Evolutionary conservation across 2,329 filamentous ascomycete species (phyloP), one percentile per base, ranked within the genome.

Genomic region (Colletotrichum costaricense): DNA sequence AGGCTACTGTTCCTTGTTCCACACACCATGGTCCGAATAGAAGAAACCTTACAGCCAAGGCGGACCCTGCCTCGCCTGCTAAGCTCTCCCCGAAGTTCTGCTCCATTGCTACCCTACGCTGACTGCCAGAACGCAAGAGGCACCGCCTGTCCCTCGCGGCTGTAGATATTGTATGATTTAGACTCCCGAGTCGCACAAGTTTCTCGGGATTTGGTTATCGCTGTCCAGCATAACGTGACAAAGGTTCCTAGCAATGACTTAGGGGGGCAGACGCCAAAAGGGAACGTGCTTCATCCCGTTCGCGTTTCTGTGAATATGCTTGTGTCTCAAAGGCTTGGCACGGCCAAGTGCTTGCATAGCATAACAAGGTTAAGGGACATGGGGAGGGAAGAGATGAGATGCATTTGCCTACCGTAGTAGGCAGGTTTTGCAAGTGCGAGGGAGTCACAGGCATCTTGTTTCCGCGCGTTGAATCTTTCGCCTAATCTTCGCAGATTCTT

Each of bases 131-230:
- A 58, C 69, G 58, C 52, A 33, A 54, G 52, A 33, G 42, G 42
- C 65, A 62, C 26, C 12, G 14, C 11, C 4, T 67, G 63, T 38
- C 58, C 16, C 33, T 14, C 28, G 38, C 58, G 52, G 54, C 35
- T 55, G 38, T 33, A 38, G n/a, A 55, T 22, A 12, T 72, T 54
- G n/a, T 46, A 64, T 26, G 69, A 64, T 46, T 69, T 69, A 16
- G 22, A 59, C 65, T 69, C 42, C 38, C 16, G 24, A 30, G 19
- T 19, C 42, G 42, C 14, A 46, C 33, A 28, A 5, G 4, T 30
- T 33, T 38, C 58, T 68, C 64, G 38, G 57, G 38, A 33, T 42
- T 54, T 63, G 49, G 19, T 30, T 30, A 35, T 49, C 49, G 28
- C 33, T 14, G 26, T 16, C 16, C 30, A 28, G 30, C 16, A 42